Evolutionary conservation across 2,329 filamentous ascomycete species (phyloP).

Genomic region (Penicillium sp.): DNA sequence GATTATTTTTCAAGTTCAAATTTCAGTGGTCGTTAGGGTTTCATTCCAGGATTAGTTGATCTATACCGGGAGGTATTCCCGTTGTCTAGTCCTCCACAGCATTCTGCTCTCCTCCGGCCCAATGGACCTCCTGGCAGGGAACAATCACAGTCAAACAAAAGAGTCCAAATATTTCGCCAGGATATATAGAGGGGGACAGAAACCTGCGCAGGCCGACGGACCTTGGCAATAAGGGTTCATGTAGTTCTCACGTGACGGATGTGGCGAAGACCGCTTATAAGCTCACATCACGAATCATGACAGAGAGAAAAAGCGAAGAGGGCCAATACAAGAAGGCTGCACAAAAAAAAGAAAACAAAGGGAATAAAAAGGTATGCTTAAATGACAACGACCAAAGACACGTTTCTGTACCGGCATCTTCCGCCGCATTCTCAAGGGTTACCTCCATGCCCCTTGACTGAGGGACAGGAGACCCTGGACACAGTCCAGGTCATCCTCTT

Average conservation of each 20-base stretch:
- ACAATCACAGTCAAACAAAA: neutral
- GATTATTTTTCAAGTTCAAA: neutral
- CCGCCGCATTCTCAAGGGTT: conserved; percentile 29
- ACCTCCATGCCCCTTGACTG: conserved; percentile 90
- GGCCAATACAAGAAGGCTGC: conserved; percentile 17
- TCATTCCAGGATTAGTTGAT: conserved; percentile 31
- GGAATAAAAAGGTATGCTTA: conserved; percentile 6
- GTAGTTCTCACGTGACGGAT: conserved; percentile 29
- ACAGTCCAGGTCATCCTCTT: conserved; percentile 82
- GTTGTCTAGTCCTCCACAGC: conserved; percentile 5
- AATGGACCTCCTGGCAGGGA: neutral
- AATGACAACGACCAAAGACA: conserved; percentile 8
- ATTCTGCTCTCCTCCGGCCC: neutral
- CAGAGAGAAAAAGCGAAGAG: conserved; percentile 21
- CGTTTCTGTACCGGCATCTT: neutral
- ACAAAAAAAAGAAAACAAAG: conserved; percentile 32
- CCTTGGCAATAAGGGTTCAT: conserved; percentile 22
- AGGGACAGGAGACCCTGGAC: conserved; percentile 86
- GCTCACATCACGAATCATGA: conserved; percentile 33
- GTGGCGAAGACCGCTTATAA: conserved; percentile 35
- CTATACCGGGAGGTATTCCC: conserved; percentile 18
- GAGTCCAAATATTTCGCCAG: conserved; percentile 1
- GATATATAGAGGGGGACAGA: conserved; percentile 9
- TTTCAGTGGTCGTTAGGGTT: conserved; percentile 17
- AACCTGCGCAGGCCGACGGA: conserved; percentile 2